Conservation (phyloP, 1,284 basidiomycete genomes). For the Neonothopanus nambi region DNA sequence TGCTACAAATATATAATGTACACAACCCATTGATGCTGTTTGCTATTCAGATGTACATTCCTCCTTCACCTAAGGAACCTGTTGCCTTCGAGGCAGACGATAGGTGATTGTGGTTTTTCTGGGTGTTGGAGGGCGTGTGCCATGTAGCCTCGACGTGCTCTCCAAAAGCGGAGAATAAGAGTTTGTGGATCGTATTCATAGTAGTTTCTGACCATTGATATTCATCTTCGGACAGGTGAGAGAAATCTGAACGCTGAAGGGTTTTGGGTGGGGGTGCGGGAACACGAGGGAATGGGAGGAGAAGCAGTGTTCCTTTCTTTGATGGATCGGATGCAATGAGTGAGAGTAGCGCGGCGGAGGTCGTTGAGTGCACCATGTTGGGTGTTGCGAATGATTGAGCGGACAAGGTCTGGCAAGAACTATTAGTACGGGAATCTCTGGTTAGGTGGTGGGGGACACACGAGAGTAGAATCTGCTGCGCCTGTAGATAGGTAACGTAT, state of each 20-base stretch:
- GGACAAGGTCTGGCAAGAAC: constrained; percentile 20
- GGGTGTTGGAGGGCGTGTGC: constrained; percentile 13
- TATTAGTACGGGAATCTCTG: neutral
- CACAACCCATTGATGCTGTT: no score
- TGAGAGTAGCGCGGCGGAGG: constrained; percentile 56
- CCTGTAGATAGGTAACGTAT: constrained; percentile 52
- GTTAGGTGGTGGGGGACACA: constrained; percentile 17
- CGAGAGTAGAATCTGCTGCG: constrained; percentile 23
- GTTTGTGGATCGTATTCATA: constrained; percentile 37
- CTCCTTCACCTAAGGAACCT: constrained; percentile 52
- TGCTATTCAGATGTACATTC: constrained; percentile 54
- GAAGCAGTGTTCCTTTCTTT: constrained; percentile 33
- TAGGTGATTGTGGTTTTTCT: neutral
- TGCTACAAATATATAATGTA: no score
- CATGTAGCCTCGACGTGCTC: constrained; percentile 2
- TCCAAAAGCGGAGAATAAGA: constrained; percentile 35
- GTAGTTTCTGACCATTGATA: constrained; percentile 36
- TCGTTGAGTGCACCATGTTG: constrained; percentile 53
- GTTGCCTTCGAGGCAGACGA: constrained; percentile 19
- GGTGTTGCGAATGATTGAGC: constrained; percentile 50
- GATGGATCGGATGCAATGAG: constrained; percentile 22
- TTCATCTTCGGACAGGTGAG: constrained; percentile 30
- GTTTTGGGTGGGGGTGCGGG: constrained; percentile 39
- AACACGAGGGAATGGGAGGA: constrained; percentile 52
- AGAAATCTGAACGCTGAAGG: constrained; percentile 31